Percentiles rank a stretch among this genome's conserved stretches.
Evolutionary conservation across 78 protist species (phyloP).

Genomic region (Capsaspora owczarzaki): DNA sequence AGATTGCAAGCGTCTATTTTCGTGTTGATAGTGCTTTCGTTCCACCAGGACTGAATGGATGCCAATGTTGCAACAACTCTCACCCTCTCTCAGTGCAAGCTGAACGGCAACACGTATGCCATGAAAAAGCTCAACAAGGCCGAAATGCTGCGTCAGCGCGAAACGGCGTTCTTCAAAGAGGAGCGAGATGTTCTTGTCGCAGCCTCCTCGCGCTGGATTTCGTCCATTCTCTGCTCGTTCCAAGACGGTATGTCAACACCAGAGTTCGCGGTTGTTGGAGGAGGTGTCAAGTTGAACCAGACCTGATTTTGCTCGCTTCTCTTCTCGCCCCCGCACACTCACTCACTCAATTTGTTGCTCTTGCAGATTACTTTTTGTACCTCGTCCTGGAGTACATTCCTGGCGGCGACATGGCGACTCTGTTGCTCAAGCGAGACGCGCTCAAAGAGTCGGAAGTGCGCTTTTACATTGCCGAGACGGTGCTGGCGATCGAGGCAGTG

Average conservation of each 20-base stretch:
- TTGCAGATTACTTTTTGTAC: neutral
- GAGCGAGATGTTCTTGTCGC: conserved; percentile 77
- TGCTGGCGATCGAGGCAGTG: conserved; percentile 63
- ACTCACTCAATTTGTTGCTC: no score
- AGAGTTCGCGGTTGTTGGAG: no score
- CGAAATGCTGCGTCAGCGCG: conserved; percentile 22
- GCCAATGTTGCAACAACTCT: neutral
- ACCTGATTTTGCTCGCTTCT: no score
- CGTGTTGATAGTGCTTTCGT: neutral
- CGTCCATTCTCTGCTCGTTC: conserved; percentile 66
- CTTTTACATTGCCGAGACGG: conserved; percentile 76
- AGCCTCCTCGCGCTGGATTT: conserved; percentile 48
- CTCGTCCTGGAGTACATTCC: conserved; percentile 33
- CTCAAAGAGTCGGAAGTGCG: conserved; percentile 53
- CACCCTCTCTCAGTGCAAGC: neutral
- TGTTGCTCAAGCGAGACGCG: neutral
- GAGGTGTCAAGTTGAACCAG: no score
- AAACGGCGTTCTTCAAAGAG: conserved; percentile 31
- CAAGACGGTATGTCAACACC: conserved; percentile 33
- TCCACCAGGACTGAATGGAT: neutral
- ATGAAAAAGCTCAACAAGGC: conserved; percentile 40
- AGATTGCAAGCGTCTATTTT: neutral
- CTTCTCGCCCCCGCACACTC: neutral
- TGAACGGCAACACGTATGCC: conserved; percentile 29
- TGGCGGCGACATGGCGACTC: conserved; percentile 36